phyloP scores from a whole-genome alignment of 495 filamentous ascomycete genomes.

The Hypoxylon lienhwacheense region DNA sequence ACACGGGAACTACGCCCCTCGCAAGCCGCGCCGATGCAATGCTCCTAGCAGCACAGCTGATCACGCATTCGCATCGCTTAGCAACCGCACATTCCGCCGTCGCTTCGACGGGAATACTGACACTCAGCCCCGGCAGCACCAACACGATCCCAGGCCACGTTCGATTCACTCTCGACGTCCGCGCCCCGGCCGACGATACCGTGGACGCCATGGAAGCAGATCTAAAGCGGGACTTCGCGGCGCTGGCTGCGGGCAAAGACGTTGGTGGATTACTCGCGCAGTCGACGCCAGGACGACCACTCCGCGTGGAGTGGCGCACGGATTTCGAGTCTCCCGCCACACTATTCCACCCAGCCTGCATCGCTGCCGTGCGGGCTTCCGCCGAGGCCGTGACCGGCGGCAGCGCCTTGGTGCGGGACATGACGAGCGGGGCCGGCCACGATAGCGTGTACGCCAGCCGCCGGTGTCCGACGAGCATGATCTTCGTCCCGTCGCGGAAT shows the following conservation, averaged over 20 bases:
- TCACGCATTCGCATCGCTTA: slow-evolving; percentile 64
- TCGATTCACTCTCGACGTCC: slow-evolving; percentile 71
- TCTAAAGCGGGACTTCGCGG: slow-evolving; percentile 37
- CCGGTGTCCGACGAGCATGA: slow-evolving; percentile 53
- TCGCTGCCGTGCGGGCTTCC: slow-evolving; percentile 64
- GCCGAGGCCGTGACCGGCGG: slow-evolving; percentile 54
- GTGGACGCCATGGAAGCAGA: slow-evolving; percentile 44
- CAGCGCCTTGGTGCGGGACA: slow-evolving; percentile 42
- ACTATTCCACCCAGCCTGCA: slow-evolving; percentile 71
- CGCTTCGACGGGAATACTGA: slow-evolving; percentile 73
- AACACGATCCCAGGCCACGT: slow-evolving; percentile 76
- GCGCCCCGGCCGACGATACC: slow-evolving; percentile 60
- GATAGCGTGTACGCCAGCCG: slow-evolving; percentile 53
- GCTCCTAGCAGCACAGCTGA: slow-evolving; percentile 58
- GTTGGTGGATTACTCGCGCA: slow-evolving; percentile 22
- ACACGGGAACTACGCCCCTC: slow-evolving; percentile 77
- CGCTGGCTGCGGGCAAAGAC: slow-evolving; percentile 32
- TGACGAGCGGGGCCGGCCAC: slow-evolving; percentile 62
- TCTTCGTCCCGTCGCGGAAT: slow-evolving; percentile 53
- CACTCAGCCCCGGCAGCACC: slow-evolving; percentile 54
- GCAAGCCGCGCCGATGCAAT: slow-evolving; percentile 66
- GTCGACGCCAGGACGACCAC: slow-evolving; percentile 23
- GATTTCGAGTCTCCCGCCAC: slow-evolving; percentile 58
- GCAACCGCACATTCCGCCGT: slow-evolving; percentile 60
- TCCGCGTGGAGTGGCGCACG: slow-evolving; percentile 38